Percentiles rank a stretch among this genome's conserved stretches.
phyloP scores from a whole-genome alignment of 2,329 filamentous ascomycete genomes.

The Trichoderma sp. region DNA sequence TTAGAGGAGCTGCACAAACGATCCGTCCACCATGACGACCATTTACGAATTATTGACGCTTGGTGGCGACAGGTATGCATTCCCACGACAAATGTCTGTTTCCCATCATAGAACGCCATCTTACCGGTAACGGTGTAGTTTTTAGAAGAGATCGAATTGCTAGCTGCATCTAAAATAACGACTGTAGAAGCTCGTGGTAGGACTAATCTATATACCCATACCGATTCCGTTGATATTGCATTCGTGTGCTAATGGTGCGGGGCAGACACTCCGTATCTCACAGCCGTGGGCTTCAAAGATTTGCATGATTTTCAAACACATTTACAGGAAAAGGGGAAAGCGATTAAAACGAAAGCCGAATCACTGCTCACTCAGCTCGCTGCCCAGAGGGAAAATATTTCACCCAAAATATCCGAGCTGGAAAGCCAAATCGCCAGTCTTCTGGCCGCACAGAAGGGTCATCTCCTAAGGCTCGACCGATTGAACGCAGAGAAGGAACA shows the following conservation, averaged over 20 bases:
- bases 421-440: constrained; percentile 73
- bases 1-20: constrained; percentile 77
- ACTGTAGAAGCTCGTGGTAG: constrained; percentile 22
- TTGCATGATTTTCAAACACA: constrained; percentile 75
- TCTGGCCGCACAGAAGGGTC: constrained; percentile 77
- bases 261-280: constrained; percentile 54
- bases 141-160: constrained; percentile 60
- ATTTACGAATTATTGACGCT: constrained; percentile 81
- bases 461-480: constrained; percentile 71
- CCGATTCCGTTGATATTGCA: background rate
- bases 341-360: constrained; percentile 72
- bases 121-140: constrained; percentile 40
- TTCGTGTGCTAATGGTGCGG: background rate
- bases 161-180: constrained; percentile 49
- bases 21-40: constrained; percentile 83
- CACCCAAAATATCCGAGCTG: constrained; percentile 67
- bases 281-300: constrained; percentile 60
- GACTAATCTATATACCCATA: background rate
- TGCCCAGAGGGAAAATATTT: constrained; percentile 49
- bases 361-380: constrained; percentile 61
- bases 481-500: constrained; percentile 76
- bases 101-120: background rate
- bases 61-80: constrained; percentile 86
- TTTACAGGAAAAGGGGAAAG: constrained; percentile 68
- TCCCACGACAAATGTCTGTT: background rate